Base-by-base conservation (phyloP, 2,329 filamentous ascomycete genomes). In the Rhynchosporium secalis region DNA sequence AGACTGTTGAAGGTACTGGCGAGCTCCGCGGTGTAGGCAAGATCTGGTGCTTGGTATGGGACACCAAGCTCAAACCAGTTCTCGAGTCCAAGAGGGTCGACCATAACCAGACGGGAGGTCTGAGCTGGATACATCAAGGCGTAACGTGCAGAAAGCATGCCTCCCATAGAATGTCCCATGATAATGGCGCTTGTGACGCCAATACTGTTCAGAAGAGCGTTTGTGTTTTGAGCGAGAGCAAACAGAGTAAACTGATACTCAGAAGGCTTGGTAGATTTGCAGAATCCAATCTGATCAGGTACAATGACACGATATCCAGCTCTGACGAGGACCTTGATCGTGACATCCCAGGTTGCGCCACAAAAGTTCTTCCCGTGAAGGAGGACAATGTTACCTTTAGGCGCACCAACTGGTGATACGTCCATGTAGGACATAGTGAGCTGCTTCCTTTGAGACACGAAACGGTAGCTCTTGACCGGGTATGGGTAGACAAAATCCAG, bases 321-420 rank as follows among this genome's bases (percentile, higher is more conserved):
- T 2, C 67, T 64, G 3, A 75, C 68, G 59, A 84, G 77, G 10
- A 73, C 70, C 10, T 71, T 65, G n/a, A 80, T 78, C 13, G 81
- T 83, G 15, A 71, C 72, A 59, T 78, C 75, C 82, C 82, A 84
- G 7, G 81, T 84, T 28, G 79, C 74, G 41, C 76, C 79, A 70
- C 82, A 84, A 66, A 84, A 84, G 72, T 83, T 84, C 72, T 82
- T 83, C 66, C 82, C 82, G 68, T 84, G 82, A 15, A 84, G 71
- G 40, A 84, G 76, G 8, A 83, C 72, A 31, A 78, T 79, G 0
- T 76, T 79, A 66, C 57, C 52, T 31, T 58, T 69, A 9, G 55
- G 43, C 6, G 58, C 61, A 26, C 49, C 64, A 43, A 76, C 79
- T 47, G 74, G 75, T 12, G 72, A 56, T 29, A 84, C 68, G 64